Conservation (phyloP, 1,139 yeast species). For the Hyphopichia wangnamkhiaoensis region DNA sequence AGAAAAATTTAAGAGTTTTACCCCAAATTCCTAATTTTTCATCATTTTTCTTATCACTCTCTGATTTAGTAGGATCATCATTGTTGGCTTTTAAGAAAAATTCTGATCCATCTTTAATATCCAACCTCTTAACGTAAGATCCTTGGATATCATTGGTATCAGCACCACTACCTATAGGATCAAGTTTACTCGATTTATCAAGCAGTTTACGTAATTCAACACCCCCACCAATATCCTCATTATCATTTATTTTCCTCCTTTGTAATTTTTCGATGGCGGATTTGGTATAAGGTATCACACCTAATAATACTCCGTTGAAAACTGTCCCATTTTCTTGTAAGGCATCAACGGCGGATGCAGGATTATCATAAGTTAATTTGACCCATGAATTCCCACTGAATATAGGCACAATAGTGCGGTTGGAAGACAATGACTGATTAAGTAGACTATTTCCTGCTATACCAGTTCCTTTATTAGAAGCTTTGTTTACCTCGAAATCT, state of each 20-base stretch:
- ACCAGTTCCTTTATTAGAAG: conserved; percentile 16
- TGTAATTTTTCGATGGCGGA: conserved; percentile 64
- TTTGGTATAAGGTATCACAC: conserved; percentile 72
- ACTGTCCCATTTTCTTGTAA: conserved; percentile 77
- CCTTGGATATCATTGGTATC: conserved; percentile 12
- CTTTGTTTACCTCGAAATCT: conserved; percentile 54
- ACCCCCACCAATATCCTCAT: conserved; percentile 60
- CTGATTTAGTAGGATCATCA: conserved; percentile 19
- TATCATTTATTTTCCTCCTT: conserved; percentile 50
- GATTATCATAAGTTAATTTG: conserved; percentile 76
- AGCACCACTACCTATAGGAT: conserved; percentile 5
- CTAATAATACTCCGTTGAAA: conserved; percentile 69
- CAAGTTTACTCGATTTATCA: conserved; percentile 6
- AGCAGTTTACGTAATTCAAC: conserved; percentile 14
- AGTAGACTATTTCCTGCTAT: conserved; percentile 9
- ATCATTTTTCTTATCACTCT: conserved; percentile 20
- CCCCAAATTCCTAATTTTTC: conserved; percentile 39
- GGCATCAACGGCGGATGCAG: conserved; percentile 79
- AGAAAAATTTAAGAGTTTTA: conserved; percentile 36
- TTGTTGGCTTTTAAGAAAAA: conserved; percentile 33
- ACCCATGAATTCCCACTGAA: conserved; percentile 89
- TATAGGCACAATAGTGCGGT: conserved; percentile 50
- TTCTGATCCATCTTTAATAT: conserved; percentile 43
- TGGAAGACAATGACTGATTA: conserved; percentile 11
- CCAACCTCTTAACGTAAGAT: conserved; percentile 27